Percentiles rank a stretch among this genome's conserved stretches.
Conservation (phyloP, 176 grass and related monocot genomes). For the Urochloa ruziziensis region DNA sequence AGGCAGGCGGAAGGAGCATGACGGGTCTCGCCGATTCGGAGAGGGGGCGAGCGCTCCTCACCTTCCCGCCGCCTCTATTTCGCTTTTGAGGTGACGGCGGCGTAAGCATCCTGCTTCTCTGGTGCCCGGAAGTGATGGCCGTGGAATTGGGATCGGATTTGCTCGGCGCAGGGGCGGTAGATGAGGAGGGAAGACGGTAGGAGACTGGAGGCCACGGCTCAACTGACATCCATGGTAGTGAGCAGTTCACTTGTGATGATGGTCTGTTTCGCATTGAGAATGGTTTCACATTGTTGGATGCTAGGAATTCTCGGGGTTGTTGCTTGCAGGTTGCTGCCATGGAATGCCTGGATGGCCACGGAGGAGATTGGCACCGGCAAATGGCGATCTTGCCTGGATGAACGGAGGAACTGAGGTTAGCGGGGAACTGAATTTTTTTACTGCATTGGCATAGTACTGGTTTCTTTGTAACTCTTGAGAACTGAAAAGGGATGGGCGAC, state of each 20-base stretch:
- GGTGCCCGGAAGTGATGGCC: background rate
- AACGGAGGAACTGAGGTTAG: background rate
- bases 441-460: background rate
- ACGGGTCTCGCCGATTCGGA: background rate
- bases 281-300: background rate
- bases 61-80: background rate
- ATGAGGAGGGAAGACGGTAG: no score
- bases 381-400: background rate
- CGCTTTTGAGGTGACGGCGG: background rate
- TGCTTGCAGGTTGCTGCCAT: conserved; percentile 21
- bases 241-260: background rate
- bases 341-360: background rate
- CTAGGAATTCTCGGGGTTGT: background rate
- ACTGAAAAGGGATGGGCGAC: background rate
- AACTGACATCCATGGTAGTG: background rate
- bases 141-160: background rate
- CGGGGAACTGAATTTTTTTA: background rate
- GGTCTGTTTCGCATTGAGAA: background rate
- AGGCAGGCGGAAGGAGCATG: background rate
- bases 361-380: background rate
- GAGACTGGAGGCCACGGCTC: background rate
- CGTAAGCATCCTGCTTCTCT: background rate
- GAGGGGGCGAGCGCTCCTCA: background rate
- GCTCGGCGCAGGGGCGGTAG: background rate
- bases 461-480: background rate